Conservation (phyloP, 2,329 filamentous ascomycete genomes). For the Sporothrix brasiliensis region DNA sequence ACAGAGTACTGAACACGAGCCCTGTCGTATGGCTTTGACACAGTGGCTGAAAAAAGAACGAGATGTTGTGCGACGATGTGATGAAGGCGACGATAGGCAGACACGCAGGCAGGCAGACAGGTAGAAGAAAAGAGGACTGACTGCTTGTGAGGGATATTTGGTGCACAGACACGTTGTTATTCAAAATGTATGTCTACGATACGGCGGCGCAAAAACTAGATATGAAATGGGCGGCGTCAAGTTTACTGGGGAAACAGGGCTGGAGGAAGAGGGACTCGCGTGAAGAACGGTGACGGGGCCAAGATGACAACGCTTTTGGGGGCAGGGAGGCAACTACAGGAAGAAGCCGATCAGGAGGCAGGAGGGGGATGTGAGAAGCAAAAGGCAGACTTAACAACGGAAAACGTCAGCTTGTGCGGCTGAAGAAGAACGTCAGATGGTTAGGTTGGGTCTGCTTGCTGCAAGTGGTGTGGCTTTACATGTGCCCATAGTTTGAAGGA, state of each 20-base stretch:
- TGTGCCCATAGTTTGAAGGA: not conserved
- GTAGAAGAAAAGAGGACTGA: not conserved
- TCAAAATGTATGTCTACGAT: not conserved
- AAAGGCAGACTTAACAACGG: not conserved
- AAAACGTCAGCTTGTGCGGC: constrained; percentile 11
- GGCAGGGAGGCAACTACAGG: not conserved
- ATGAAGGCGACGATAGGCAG: not conserved
- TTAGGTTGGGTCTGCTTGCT: not conserved
- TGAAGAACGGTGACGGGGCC: not conserved
- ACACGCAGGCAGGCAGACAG: not conserved
- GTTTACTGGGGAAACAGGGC: not conserved
- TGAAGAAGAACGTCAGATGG: not conserved
- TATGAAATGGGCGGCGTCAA: not conserved
- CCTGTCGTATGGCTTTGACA: constrained; percentile 15
- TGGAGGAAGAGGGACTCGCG: not conserved
- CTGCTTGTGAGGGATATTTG: not conserved
- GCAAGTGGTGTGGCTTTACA: not conserved
- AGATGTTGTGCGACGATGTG: constrained; percentile 9
- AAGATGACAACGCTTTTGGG: not conserved
- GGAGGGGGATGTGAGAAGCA: not conserved
- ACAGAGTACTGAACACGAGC: not conserved
- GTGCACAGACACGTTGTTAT: not conserved
- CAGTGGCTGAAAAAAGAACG: constrained; percentile 19
- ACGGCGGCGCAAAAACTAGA: not conserved
- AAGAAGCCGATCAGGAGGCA: not conserved